Evolutionary conservation across 345 rosid genomes (phyloP).

Genomic region (Mallotus nudiflorus): DNA sequence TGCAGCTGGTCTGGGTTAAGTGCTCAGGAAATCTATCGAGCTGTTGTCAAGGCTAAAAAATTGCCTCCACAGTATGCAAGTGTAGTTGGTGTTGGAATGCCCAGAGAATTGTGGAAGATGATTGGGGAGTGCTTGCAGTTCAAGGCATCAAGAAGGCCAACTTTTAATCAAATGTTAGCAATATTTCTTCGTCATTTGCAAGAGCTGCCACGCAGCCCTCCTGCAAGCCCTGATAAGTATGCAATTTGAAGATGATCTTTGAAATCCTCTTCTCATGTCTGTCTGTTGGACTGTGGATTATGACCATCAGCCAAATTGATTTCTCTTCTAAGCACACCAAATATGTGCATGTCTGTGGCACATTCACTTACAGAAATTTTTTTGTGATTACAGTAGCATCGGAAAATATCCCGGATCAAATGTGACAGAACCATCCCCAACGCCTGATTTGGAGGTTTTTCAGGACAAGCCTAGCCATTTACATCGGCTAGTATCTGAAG

Average conservation of each 20-base stretch:
- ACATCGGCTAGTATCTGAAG: constrained; percentile 74
- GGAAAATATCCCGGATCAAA: constrained; percentile 51
- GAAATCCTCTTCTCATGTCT: background rate
- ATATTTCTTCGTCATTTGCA: constrained; percentile 91
- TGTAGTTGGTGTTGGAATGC: constrained; percentile 97
- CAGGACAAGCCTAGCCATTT: constrained; percentile 60
- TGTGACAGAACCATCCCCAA: constrained; percentile 48
- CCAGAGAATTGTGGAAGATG: constrained; percentile 96
- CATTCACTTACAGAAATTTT: background rate
- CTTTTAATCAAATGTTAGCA: constrained; percentile 85
- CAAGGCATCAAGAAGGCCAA: constrained; percentile 87
- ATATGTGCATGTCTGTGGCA: background rate
- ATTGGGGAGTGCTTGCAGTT: constrained; percentile 96
- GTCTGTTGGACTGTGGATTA: background rate
- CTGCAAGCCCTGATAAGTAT: constrained; percentile 91
- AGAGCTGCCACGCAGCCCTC: constrained; percentile 88
- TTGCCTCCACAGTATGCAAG: constrained; percentile 96
- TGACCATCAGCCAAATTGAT: background rate
- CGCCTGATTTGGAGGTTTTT: constrained; percentile 48
- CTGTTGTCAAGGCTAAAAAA: constrained; percentile 79
- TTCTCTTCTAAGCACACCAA: constrained; percentile 1
- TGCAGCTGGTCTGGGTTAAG: constrained; percentile 94
- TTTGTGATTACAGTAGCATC: constrained; percentile 54
- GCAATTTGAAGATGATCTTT: constrained; percentile 30
- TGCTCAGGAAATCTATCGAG: constrained; percentile 85